Percentiles rank a stretch among this genome's conserved stretches.
Evolutionary conservation across 179 eudicot species (phyloP).

Genomic region (Corrigiola litoralis): DNA sequence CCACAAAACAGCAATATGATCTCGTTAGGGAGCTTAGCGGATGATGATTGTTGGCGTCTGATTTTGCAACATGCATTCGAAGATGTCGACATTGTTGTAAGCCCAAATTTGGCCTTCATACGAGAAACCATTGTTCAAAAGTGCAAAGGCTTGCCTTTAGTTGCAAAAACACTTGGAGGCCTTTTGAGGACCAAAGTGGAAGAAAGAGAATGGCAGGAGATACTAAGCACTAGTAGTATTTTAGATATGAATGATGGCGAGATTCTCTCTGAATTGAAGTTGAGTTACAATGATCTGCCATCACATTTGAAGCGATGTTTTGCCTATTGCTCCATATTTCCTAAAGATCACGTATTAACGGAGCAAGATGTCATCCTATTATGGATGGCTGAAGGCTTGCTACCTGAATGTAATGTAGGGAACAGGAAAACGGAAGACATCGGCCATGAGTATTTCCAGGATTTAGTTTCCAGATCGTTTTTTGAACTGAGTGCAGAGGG

Average conservation of each 20-base stretch:
- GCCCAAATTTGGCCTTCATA: background rate
- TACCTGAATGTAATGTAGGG: background rate
- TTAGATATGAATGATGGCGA: conserved; percentile 11
- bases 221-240: background rate
- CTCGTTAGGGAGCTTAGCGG: background rate
- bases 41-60: conserved; percentile 13
- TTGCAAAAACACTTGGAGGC: conserved; percentile 22
- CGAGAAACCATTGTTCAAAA: background rate
- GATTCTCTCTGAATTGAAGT: conserved; percentile 17
- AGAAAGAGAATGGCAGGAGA: conserved; percentile 20
- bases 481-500: background rate
- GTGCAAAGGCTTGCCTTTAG: conserved; percentile 17
- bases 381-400: conserved; percentile 16
- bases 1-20: background rate
- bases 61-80: conserved; percentile 7
- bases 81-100: background rate
- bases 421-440: conserved; percentile 8
- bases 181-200: conserved; percentile 14
- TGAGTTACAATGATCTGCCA: conserved; percentile 30
- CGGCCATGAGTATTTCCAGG: conserved; percentile 18
- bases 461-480: conserved; percentile 23
- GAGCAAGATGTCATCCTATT: conserved; percentile 12
- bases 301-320: conserved; percentile 30
- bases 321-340: conserved; percentile 25
- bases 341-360: conserved; percentile 11